A percentile compares a stretch with the other conserved stretches of the same genome.
Evolutionary conservation across 1,284 basidiomycete species (phyloP).

Genomic region (Phylloporus gajari): DNA sequence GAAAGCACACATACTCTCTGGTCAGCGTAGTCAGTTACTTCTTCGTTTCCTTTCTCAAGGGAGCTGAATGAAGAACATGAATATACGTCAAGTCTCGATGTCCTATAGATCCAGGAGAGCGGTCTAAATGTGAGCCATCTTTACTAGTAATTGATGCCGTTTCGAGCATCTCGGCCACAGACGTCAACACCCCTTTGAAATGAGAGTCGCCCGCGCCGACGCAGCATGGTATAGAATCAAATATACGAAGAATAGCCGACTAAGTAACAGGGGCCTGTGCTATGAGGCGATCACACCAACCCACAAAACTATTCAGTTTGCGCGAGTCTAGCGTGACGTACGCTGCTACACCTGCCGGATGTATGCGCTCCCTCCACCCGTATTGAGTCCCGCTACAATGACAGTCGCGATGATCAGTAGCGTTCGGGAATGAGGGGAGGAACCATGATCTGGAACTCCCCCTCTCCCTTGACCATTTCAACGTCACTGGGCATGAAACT

Average conservation of each 20-base stretch:
- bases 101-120: too few relatives aligned
- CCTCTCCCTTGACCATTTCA: slow-evolving; percentile 46
- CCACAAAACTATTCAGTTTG: slow-evolving; percentile 49
- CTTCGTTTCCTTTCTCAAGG: not conserved
- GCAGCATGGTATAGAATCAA: slow-evolving; percentile 95
- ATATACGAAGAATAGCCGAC: slow-evolving; percentile 89
- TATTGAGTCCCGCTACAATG: slow-evolving; percentile 87
- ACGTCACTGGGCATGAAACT: slow-evolving; percentile 96
- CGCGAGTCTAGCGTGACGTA: not conserved
- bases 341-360: slow-evolving; percentile 74
- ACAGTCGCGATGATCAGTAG: slow-evolving; percentile 12
- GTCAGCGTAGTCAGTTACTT: not conserved
- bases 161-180: slow-evolving; percentile 99
- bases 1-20: not conserved
- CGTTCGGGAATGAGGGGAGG: too few relatives aligned
- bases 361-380: slow-evolving; percentile 96
- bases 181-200: slow-evolving; percentile 97
- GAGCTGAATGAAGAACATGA: too few relatives aligned
- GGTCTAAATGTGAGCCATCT: too few relatives aligned
- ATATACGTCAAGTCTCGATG: too few relatives aligned
- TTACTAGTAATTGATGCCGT: slow-evolving; percentile 91
- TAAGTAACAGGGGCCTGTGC: slow-evolving; percentile 88
- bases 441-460: not conserved
- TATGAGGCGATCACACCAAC: slow-evolving; percentile 96
- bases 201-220: slow-evolving; percentile 99